Conservation (phyloP, 345 rosid species). For the Excoecaria cochinchinensis region DNA sequence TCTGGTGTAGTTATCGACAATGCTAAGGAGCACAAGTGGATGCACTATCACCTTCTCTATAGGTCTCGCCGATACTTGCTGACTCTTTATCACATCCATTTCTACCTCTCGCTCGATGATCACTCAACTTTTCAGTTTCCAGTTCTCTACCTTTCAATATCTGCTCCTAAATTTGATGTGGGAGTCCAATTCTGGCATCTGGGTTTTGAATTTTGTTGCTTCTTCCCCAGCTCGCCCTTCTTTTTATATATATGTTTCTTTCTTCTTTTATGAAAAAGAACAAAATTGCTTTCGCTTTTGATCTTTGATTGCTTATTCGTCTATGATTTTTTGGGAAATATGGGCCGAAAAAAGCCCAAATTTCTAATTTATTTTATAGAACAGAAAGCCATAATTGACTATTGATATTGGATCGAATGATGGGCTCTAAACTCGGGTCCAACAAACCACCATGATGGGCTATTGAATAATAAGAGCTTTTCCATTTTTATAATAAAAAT, state of each 20-base stretch:
- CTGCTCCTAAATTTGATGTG: neutral
- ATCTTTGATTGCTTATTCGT: no score
- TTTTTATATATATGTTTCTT: neutral
- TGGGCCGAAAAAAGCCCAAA: no score
- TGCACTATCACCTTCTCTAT: constrained; percentile 93
- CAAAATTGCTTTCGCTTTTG: no score
- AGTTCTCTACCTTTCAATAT: neutral
- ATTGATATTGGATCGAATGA: no score
- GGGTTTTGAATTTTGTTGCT: constrained; percentile 2
- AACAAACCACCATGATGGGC: no score
- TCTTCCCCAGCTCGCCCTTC: constrained; percentile 2
- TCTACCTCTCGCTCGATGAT: neutral
- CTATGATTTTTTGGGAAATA: neutral
- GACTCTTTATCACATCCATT: constrained; percentile 95
- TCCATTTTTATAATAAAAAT: no score
- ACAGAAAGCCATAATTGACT: no score
- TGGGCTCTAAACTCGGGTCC: no score
- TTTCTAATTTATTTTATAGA: no score
- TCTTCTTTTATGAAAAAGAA: neutral
- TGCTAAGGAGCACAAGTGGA: constrained; percentile 91
- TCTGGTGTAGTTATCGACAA: constrained; percentile 92
- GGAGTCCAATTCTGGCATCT: neutral
- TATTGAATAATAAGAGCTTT: no score
- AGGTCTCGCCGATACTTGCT: constrained; percentile 72
- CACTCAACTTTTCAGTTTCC: neutral